Base-by-base conservation (phyloP, 2,329 filamentous ascomycete species). In the Parascedosporium putredinis region DNA sequence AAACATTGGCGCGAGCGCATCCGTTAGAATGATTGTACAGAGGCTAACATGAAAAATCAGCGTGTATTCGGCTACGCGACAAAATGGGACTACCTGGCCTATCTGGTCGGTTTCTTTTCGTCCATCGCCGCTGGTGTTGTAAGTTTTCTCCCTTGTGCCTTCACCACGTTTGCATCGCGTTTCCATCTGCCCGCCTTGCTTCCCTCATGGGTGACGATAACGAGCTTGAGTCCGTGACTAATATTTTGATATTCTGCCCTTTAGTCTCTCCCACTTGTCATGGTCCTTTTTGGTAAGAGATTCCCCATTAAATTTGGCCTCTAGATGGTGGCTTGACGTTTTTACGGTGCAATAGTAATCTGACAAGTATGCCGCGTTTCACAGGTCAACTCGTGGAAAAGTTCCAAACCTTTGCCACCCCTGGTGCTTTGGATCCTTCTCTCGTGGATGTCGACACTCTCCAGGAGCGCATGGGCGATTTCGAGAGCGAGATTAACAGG, bases 221-320 rank as follows among this genome's bases (percentile, higher is more conserved):
- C 27, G 27, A 4, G 14, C n/a, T 25, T 33, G 36, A 42, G 7
- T 42, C n/a, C n/a, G n/a, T n/a, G n/a, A n/a, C n/a, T n/a, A n/a
- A n/a, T n/a, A n/a, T n/a, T n/a, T n/a, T n/a, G n/a, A n/a, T n/a
- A n/a, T 12, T 31, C 27, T 44, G 10, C 6, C 23, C 10, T 14
- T 23, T 29, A 51, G 49, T 80, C 77, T 1, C 60, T 81, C 44
- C 78, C 78, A 0, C 56, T 82, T 45, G 77, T 81, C 71, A 81
- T 79, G 50, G 69, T 80, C 10, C 65, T 79, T 12, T 79, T 80
- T 58, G 76, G 75, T 70, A 62, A 57, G 60, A 5, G 22, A 36
- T 10, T 8, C 14, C 12, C 9, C 14, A 23, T 18, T 43, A 3
- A 9, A 7, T 5, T 6, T 14, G 8, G 10, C 3, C 36, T 16